A percentile compares a stretch with the other conserved stretches of the same genome.
Evolutionary conservation across 1,284 basidiomycete genomes (phyloP).

Genomic region (Rhodotorula sp.): DNA sequence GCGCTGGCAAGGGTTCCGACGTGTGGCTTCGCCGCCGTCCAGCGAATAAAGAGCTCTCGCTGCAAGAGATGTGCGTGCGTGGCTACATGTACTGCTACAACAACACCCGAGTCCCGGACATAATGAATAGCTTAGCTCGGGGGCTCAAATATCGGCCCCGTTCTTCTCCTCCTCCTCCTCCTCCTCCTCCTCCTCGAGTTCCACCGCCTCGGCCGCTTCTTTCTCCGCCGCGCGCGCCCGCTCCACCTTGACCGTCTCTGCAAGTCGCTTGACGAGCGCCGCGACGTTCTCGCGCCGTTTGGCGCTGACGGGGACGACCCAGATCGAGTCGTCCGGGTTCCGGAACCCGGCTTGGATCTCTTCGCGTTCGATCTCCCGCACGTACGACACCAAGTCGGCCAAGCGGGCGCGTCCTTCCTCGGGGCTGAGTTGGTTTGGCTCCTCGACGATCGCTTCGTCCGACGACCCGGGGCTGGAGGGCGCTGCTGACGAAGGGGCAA

Average conservation of each 20-base stretch:
- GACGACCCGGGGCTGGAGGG: neutral
- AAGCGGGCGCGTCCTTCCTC: slow-evolving; percentile 11
- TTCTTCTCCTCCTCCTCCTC: slow-evolving; percentile 1
- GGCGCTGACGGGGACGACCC: slow-evolving; percentile 71
- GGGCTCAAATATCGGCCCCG: no score
- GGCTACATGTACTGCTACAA: slow-evolving; percentile 5
- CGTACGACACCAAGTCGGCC: neutral
- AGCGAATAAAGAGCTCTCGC: neutral
- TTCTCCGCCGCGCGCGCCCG: slow-evolving; percentile 48
- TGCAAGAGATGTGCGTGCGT: neutral
- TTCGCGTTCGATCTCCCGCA: slow-evolving; percentile 54
- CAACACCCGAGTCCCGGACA: neutral
- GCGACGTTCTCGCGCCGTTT: slow-evolving; percentile 76
- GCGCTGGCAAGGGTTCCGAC: no score
- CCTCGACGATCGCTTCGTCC: neutral
- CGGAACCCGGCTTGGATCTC: slow-evolving; percentile 61
- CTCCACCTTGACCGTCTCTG: slow-evolving; percentile 65
- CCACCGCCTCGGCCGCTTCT: slow-evolving; percentile 41
- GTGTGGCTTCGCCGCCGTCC: no score
- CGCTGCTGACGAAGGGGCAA: slow-evolving; percentile 46
- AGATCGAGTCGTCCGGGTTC: slow-evolving; percentile 53
- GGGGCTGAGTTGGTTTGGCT: neutral
- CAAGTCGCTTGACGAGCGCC: slow-evolving; percentile 64
- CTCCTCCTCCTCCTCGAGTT: neutral
- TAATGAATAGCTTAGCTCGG: neutral